A percentile compares a stretch with the other conserved stretches of the same genome.
Evolutionary conservation across 2,329 filamentous ascomycete species (phyloP).

Genomic region (Arthrobotrys musiformis): DNA sequence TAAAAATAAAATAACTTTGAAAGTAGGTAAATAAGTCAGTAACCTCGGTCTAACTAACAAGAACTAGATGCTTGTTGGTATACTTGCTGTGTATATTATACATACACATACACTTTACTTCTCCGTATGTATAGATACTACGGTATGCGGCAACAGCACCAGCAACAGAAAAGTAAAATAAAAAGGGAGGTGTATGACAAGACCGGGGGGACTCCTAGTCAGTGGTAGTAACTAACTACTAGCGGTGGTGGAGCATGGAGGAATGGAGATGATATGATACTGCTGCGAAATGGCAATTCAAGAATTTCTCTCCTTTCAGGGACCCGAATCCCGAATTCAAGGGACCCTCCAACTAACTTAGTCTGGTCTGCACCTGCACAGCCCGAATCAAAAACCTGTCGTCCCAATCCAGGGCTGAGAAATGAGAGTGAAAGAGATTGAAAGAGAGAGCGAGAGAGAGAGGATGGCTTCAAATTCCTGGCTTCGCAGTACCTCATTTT

Average conservation of each 20-base stretch:
- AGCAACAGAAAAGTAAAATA: conserved; percentile 15
- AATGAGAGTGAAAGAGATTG: not conserved
- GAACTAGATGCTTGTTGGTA: no score
- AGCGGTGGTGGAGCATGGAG: not conserved
- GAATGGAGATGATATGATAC: conserved; percentile 19
- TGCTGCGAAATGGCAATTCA: not conserved
- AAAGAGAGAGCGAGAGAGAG: not conserved
- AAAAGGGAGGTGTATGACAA: not conserved
- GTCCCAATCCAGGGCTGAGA: conserved; percentile 2
- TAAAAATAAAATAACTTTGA: no score
- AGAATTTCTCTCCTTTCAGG: conserved; percentile 14
- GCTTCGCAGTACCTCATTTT: not conserved
- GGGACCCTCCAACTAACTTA: conserved; percentile 1
- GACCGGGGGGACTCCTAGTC: no score
- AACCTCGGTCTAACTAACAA: no score
- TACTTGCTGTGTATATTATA: no score
- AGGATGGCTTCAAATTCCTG: conserved; percentile 4
- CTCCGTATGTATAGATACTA: no score
- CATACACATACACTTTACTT: no score
- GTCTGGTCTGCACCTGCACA: conserved; percentile 7
- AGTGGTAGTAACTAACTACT: no score
- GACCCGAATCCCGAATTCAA: not conserved
- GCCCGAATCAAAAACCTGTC: not conserved
- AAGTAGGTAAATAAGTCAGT: no score
- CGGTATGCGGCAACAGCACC: no score